Percentiles rank a stretch among this genome's conserved stretches.
Conservation (phyloP, 2,329 filamentous ascomycete species). For the Penicillium sp. region DNA sequence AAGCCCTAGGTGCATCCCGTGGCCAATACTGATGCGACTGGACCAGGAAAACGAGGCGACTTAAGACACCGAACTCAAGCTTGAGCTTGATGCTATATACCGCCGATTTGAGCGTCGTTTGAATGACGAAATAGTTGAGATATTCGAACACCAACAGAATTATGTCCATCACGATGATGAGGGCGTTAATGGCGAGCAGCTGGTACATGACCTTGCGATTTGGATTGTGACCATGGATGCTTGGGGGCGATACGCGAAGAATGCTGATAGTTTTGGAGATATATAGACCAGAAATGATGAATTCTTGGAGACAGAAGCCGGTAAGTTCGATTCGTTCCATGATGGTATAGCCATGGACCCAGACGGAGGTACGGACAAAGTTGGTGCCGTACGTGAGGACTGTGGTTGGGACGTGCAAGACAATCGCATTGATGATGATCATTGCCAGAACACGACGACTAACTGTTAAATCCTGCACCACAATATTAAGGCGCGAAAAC, state of each 20-base stretch:
- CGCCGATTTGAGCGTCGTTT: slow-evolving; percentile 43
- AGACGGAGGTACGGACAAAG: slow-evolving; percentile 29
- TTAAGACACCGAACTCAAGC: slow-evolving; percentile 47
- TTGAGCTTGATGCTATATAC: slow-evolving; percentile 50
- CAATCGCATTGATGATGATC: slow-evolving; percentile 17
- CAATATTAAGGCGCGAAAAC: slow-evolving; percentile 12
- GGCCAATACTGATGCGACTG: slow-evolving; percentile 12
- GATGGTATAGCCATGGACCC: slow-evolving; percentile 25
- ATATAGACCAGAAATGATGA: slow-evolving; percentile 18
- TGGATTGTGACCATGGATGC: slow-evolving; percentile 28
- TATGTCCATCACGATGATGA: slow-evolving; percentile 48
- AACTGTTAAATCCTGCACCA: slow-evolving; percentile 12
- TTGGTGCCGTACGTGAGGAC: slow-evolving; percentile 53
- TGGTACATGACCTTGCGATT: slow-evolving; percentile 46
- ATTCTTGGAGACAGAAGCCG: slow-evolving; percentile 18
- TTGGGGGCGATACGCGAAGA: slow-evolving; percentile 53
- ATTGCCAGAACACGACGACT: slow-evolving; percentile 12
- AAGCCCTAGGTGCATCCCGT: neutral
- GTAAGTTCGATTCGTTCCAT: slow-evolving; percentile 20
- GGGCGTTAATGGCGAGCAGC: slow-evolving; percentile 48
- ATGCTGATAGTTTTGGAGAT: slow-evolving; percentile 15
- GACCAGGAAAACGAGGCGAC: slow-evolving; percentile 38
- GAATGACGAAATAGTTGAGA: slow-evolving; percentile 40
- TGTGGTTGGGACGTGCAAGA: slow-evolving; percentile 47
- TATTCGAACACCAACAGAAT: slow-evolving; percentile 41